phyloP scores from a whole-genome alignment of 2,329 filamentous ascomycete genomes.

The Colletotrichum sublineola region DNA sequence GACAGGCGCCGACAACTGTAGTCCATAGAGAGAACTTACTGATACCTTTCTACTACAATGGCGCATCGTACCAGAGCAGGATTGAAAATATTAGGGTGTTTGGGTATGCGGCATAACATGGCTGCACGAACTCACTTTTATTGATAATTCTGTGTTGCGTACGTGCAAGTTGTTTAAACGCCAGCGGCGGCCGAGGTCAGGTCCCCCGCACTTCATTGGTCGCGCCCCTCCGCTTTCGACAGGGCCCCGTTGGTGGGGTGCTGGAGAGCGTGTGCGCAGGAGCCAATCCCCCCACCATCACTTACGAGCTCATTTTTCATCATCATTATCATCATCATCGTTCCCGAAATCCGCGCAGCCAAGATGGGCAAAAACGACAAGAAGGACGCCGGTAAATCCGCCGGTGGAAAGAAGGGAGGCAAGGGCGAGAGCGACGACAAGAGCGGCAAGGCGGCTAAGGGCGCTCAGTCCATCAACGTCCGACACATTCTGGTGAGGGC shows the following conservation, averaged over 20 bases:
- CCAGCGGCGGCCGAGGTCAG: background rate
- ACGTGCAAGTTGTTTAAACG: background rate
- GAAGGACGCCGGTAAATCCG: slow-evolving; percentile 47
- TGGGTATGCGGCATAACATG: background rate
- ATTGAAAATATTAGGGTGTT: background rate
- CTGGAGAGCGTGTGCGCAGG: background rate
- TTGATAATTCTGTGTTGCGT: background rate
- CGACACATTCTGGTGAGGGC: slow-evolving; percentile 75
- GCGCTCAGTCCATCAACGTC: slow-evolving; percentile 78
- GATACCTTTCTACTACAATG: background rate
- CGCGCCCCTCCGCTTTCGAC: background rate
- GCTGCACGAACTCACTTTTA: background rate
- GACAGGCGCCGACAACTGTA: background rate
- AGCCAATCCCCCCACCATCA: slow-evolving; percentile 27
- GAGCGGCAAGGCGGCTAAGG: slow-evolving; percentile 64
- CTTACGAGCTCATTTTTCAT: slow-evolving; percentile 19
- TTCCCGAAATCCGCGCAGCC: slow-evolving; percentile 6
- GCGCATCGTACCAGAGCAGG: background rate
- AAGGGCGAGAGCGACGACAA: slow-evolving; percentile 50
- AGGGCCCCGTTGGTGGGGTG: slow-evolving; percentile 13
- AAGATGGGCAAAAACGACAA: slow-evolving; percentile 45
- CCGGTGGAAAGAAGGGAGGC: slow-evolving; percentile 53
- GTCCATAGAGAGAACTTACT: background rate
- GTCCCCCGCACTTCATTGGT: slow-evolving; percentile 17
- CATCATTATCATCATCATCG: slow-evolving; percentile 26